Base-by-base conservation (phyloP, 768 basidiomycete genomes). In the Lactifluus hygrophoroides region DNA sequence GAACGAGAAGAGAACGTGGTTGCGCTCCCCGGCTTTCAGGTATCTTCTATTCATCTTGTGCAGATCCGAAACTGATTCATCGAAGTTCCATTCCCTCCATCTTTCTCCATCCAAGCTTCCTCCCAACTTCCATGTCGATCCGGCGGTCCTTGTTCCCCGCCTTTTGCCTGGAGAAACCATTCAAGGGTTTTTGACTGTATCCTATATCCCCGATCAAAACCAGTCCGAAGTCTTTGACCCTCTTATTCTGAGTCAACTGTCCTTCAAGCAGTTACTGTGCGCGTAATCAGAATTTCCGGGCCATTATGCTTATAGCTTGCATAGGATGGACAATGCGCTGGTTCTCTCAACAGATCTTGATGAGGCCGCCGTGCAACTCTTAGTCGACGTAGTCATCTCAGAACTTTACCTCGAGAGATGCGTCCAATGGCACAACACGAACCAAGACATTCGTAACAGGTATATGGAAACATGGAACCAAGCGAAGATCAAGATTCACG, bases 1-100 rank as follows among this genome's bases (percentile, higher is more conserved):
- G 79, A 82, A 48, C 78, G 82, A 62, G 79, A 80, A 51, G 82
- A 82, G 62, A 70, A 72, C 2, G 78, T 80, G 3, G 64, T 67
- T 3, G 66, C 69, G 13, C 70, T 72, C 16, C 68, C 70, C 6
- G 81, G 81, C 0, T 81, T 82, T 62, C 69, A 66, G 61, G 81
- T 81, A 64, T 71, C 46, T 21, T 46, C 9, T 21, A 3, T 2
- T n/a, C 2, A 17, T 1, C 25, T 19, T 17, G 6, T 21, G 37
- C 11, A 10, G 4, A 3, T n/a, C 23, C 25, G 19, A 5, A 19
- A 25, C 50, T 51, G 34, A 51, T 17, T 1, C n/a, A 19, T n/a
- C 25, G 8, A 9, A 51, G 50, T 27, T 28, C 2, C 21, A 7
- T 27, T 40, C 50, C 1, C 37, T 34, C 2, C 4, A 37, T 2